Conservation (phyloP, 2,329 filamentous ascomycete species). For the Myriosclerotinia duriaeana region DNA sequence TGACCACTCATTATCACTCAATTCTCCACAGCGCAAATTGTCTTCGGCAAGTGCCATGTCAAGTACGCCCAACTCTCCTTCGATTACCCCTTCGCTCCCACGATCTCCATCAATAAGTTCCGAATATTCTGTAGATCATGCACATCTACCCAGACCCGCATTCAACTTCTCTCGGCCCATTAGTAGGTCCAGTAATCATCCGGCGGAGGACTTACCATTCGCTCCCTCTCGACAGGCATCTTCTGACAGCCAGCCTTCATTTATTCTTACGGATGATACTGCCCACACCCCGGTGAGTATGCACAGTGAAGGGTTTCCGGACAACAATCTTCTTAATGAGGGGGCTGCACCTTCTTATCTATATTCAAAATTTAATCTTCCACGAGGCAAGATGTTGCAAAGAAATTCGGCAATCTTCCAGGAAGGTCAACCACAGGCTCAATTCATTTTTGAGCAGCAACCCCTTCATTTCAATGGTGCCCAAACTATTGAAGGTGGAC, state of each 20-base stretch:
- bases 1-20: slow-evolving; percentile 57
- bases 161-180: slow-evolving; percentile 95
- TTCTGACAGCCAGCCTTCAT: slow-evolving; percentile 63
- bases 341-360: slow-evolving; percentile 70
- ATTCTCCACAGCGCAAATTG: slow-evolving; percentile 68
- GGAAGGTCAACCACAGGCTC: slow-evolving; percentile 51
- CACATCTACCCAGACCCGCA: slow-evolving; percentile 64
- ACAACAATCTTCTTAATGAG: slow-evolving; percentile 47
- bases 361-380: slow-evolving; percentile 81
- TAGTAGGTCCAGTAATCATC: slow-evolving; percentile 62
- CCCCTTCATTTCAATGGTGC: slow-evolving; percentile 44
- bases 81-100: slow-evolving; percentile 54
- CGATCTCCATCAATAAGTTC: slow-evolving; percentile 85
- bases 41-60: slow-evolving; percentile 69
- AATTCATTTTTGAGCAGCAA: slow-evolving; percentile 63
- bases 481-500: slow-evolving; percentile 47
- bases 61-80: slow-evolving; percentile 63
- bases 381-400: slow-evolving; percentile 77
- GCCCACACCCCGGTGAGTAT: slow-evolving; percentile 71
- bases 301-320: slow-evolving; percentile 66
- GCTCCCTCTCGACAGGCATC: slow-evolving; percentile 61
- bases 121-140: slow-evolving; percentile 66
- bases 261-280: slow-evolving; percentile 63
- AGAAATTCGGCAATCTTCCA: slow-evolving; percentile 61
- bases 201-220: slow-evolving; percentile 48